phyloP scores from a whole-genome alignment of 345 rosid species.

The Lepidium africanum region DNA sequence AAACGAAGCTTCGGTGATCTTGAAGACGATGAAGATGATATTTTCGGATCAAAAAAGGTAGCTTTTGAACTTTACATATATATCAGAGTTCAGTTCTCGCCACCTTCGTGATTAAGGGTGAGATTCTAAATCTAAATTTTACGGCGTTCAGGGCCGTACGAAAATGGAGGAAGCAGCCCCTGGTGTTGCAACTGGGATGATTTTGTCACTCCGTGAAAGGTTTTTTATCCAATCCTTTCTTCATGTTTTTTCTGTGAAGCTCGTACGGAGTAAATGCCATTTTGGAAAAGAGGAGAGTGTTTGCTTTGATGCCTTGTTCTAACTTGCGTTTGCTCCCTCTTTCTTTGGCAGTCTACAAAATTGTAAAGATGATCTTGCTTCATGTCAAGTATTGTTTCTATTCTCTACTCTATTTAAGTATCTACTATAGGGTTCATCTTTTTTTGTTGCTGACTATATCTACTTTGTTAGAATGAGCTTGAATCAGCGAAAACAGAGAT shows the following conservation, averaged over 20 bases:
- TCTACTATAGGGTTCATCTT: not conserved
- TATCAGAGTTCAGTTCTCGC: not conserved
- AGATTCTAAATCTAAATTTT: not conserved
- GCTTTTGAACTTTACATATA: not conserved
- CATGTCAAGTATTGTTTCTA: constrained; percentile 57
- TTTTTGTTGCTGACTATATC: not conserved
- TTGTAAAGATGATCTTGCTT: constrained; percentile 63
- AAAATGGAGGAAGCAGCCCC: constrained; percentile 78
- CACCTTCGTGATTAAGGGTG: not conserved
- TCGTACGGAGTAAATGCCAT: not conserved
- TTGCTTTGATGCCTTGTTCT: not conserved
- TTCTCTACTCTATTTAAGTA: not conserved
- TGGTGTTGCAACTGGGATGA: constrained; percentile 75
- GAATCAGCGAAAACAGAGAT: constrained; percentile 73
- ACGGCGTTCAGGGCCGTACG: constrained; percentile 37
- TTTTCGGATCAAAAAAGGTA: constrained; percentile 80
- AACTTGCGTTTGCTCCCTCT: not conserved
- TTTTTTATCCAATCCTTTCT: constrained; percentile 17
- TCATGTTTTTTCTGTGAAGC: not conserved
- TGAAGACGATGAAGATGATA: constrained; percentile 89
- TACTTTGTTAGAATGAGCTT: constrained; percentile 49
- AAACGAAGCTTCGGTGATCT: constrained; percentile 81
- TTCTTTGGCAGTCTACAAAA: constrained; percentile 61
- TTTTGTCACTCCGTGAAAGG: constrained; percentile 88
- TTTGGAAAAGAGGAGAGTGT: not conserved